Base-by-base conservation (phyloP, 345 rosid species). In the Carallia brachiata region DNA sequence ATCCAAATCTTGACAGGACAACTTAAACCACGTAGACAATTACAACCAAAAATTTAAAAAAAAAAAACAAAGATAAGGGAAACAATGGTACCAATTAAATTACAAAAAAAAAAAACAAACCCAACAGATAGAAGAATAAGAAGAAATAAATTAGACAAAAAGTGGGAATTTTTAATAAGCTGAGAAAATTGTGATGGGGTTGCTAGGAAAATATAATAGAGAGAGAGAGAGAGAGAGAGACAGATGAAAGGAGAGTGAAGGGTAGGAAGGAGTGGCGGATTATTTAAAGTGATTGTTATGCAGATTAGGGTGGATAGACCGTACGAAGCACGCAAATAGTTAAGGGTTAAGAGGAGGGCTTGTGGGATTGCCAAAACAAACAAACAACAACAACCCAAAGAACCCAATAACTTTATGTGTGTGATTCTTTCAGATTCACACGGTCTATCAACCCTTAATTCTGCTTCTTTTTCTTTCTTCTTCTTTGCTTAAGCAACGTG, bases 291-390 rank as follows among this genome's bases (percentile, higher is more conserved):
- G 19, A 56, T 27, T 27, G 12, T 34, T 44, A 27, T 75, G 83
- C 84, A 89, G 91, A 84, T 66, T 80, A 78, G 84, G 84, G 85
- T 84, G 72, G 89, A 88, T 88, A 90, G 96, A 88, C 93, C 91
- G 91, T 82, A 84, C 84, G 88, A 88, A 88, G 80, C 93, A 88
- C 88, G 86, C 86, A 72, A 79, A 77, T 40, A 73, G 86, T 81
- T 57, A 50, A 36, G 72, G 78, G 73, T 68, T 52, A 75, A 73
- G 74, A 39, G 66, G 66, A 50, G 34, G 34, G 34, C 34, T 23
- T 23, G 34, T 32, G 34, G 34, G 34, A 4, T 32, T 32, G 34
- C 34, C 34, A 10, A 44, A 37, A 31, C 53, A 19, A 61, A 37
- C 39, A 32, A 57, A 12, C 59, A 61, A 34, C 65, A 36, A 28